Evolutionary conservation across 805 yeast species (phyloP).

Genomic region (Lachancea quebecensis): DNA sequence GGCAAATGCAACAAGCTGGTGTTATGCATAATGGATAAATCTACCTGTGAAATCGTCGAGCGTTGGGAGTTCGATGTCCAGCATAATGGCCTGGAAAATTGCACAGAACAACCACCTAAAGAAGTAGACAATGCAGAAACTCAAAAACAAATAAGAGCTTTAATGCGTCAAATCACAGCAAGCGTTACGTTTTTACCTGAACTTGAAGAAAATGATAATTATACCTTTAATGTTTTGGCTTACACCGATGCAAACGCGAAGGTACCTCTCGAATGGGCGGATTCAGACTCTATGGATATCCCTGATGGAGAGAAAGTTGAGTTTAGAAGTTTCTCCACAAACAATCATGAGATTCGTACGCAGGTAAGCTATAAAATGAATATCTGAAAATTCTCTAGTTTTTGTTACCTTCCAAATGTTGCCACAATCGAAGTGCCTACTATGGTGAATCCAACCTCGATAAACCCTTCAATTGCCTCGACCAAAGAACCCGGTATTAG

Average conservation of each 20-base stretch:
- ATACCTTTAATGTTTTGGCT: conserved; percentile 80
- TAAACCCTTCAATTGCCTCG: conserved; percentile 8
- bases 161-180: conserved; percentile 83
- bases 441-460: too few relatives aligned
- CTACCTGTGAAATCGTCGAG: conserved; percentile 63
- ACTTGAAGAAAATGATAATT: conserved; percentile 46
- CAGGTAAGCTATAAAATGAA: conserved; percentile 43
- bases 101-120: conserved; percentile 4
- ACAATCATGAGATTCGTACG: conserved; percentile 64
- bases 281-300: conserved; percentile 55
- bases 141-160: conserved; percentile 73
- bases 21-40: conserved; percentile 64
- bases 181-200: conserved; percentile 81
- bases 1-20: conserved; percentile 63
- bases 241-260: conserved; percentile 63
- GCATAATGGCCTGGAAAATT: conserved; percentile 16
- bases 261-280: conserved; percentile 81
- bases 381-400: not conserved
- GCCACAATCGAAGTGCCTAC: not conserved
- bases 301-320: conserved; percentile 60
- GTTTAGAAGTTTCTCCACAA: conserved; percentile 62
- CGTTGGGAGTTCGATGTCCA: conserved; percentile 80
- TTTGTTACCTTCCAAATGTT: not conserved
- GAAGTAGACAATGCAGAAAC: conserved; percentile 34
- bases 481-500: conserved; percentile 19